Base-by-base conservation (phyloP, 805 yeast genomes). In the Candida tallmaniae region DNA sequence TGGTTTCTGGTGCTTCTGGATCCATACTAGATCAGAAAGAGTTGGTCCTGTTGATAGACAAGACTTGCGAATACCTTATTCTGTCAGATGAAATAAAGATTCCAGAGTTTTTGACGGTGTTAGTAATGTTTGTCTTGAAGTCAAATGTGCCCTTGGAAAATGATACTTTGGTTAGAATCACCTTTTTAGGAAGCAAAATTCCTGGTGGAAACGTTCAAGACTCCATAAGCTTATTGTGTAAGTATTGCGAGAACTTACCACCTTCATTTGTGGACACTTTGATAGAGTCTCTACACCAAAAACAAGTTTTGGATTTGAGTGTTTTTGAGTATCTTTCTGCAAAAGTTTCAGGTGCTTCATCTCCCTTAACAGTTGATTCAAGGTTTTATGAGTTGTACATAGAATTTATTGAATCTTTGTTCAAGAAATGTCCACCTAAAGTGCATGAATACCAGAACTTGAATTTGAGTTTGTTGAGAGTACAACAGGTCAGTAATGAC, bases 401-500 rank as follows among this genome's bases (percentile, higher is more conserved):
- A 11, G 25, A 25, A 9, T 56, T 60, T 34, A 41, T 63, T 9
- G 66, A 64, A 27, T 32, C 41, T 5, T 35, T 63, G 13, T 65
- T 50, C 39, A 39, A 36, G 5, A 52, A 53, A 6, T 27, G 39
- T 4, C 50, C 50, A 14, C 69, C 69, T 0, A 35, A 39, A n/a
- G 49, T 52, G 8, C 72, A 66, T 40, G 67, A 65, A 41, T 64
- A 54, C 46, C 39, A 51, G 29, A 47, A 62, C 38, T 31, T 46
- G 28, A 60, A 64, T 17, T 43, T 47, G 33, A 61, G 50, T 39
- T 19, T 43, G n/a, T 32, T 36, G 12, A 26, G 30, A 12, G 36
- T 43, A 6, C 42, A 43, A 15, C 15, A 34, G 2, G 15, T 24
- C 10, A 31, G 29, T 4, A 32, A 28, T 18, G 16, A 9, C n/a